Evolutionary conservation across 78 protist genomes (phyloP).

Genomic region (Anaeramoeba ignava): DNA sequence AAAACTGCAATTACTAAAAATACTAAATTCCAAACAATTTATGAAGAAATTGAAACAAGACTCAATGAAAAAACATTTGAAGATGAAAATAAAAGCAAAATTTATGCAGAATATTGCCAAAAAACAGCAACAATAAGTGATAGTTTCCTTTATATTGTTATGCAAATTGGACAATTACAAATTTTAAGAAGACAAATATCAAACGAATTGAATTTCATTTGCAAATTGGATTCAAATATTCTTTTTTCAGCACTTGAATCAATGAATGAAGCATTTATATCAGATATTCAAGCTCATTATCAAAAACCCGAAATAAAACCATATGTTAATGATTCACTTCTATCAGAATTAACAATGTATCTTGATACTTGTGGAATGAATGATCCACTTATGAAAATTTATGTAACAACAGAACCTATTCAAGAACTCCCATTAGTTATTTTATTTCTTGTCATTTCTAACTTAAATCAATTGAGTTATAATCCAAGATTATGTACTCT

Average conservation of each 20-base stretch:
- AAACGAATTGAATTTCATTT: constrained; percentile 33
- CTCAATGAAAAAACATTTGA: too few relatives aligned
- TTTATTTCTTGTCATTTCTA: constrained; percentile 28
- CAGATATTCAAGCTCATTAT: constrained; percentile 58
- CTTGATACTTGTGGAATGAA: constrained; percentile 52
- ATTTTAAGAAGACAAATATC: constrained; percentile 57
- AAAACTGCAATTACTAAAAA: too few relatives aligned
- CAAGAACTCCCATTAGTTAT: background rate
- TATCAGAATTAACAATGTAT: constrained; percentile 15
- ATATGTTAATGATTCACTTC: background rate
- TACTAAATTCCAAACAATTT: too few relatives aligned
- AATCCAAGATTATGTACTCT: background rate
- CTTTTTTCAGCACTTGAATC: constrained; percentile 43
- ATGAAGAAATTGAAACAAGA: too few relatives aligned
- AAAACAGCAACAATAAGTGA: too few relatives aligned
- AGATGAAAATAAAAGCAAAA: too few relatives aligned
- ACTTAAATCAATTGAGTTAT: background rate
- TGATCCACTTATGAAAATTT: constrained; percentile 60
- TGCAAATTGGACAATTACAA: constrained; percentile 56
- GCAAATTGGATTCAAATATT: constrained; percentile 46
- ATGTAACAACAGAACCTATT: constrained; percentile 48
- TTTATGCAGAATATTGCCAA: too few relatives aligned
- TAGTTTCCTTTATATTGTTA: too few relatives aligned
- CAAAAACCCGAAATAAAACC: constrained; percentile 2
- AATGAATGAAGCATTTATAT: constrained; percentile 45